Evolutionary conservation across 2,329 filamentous ascomycete genomes (phyloP).

Genomic region (Clarireedia monteithiana): DNA sequence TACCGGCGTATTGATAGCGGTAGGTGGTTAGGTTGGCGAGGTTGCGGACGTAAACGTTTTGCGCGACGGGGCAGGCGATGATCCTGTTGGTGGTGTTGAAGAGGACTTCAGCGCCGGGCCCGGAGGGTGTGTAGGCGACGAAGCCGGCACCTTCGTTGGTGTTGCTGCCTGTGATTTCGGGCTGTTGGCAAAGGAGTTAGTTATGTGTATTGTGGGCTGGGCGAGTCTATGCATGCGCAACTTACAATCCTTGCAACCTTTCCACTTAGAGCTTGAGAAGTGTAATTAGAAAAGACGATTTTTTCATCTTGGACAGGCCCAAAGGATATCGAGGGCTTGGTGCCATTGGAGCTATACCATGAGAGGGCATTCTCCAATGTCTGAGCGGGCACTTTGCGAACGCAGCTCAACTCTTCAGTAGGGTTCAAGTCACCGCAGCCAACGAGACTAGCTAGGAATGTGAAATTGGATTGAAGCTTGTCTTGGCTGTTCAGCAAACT

Average conservation of each 20-base stretch:
- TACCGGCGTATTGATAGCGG: slow-evolving; percentile 29
- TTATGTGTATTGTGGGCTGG: too few species aligned
- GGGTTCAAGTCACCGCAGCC: slow-evolving; percentile 7
- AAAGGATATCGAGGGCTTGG: too few species aligned
- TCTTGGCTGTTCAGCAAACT: slow-evolving; percentile 1
- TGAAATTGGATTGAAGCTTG: slow-evolving; percentile 4
- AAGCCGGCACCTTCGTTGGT: too few species aligned
- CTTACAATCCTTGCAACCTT: too few species aligned
- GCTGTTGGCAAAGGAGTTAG: too few species aligned
- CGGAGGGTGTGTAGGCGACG: too few species aligned
- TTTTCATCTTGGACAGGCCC: too few species aligned
- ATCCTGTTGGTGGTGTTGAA: slow-evolving; percentile 8
- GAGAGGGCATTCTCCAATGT: neutral
- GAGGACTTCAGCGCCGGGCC: neutral
- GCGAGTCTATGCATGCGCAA: too few species aligned
- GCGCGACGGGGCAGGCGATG: neutral
- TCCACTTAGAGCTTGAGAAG: too few species aligned
- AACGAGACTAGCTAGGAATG: slow-evolving; percentile 4
- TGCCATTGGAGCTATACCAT: too few species aligned
- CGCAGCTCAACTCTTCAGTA: slow-evolving; percentile 1
- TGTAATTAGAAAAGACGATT: too few species aligned
- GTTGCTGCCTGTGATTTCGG: too few species aligned
- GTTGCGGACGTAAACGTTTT: neutral
- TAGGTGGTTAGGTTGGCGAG: slow-evolving; percentile 9
- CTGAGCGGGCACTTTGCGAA: slow-evolving; percentile 1